A percentile compares a stretch with the other conserved stretches of the same genome.
These are phyloP conservation scores for Larix kaempferi DNA, from an alignment of 75 land plant genomes.

Conservation along the genomic window DNA sequence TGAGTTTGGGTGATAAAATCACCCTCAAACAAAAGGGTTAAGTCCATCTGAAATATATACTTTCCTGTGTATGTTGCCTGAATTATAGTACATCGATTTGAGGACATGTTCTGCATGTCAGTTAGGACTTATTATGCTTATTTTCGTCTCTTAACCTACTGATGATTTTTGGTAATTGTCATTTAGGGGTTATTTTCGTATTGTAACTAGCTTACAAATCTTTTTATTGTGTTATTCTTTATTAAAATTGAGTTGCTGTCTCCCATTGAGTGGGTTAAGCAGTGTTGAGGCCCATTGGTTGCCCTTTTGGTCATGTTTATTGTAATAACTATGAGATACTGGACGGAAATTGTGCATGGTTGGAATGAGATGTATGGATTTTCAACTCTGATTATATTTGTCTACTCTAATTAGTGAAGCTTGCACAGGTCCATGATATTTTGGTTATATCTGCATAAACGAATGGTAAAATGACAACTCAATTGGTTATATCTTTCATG, in stretches of 20 bases:
- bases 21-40: slow-evolving; percentile 88
- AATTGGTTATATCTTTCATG: no score
- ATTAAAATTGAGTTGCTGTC: background rate
- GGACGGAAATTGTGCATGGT: slow-evolving; percentile 1
- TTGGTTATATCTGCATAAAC: background rate
- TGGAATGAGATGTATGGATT: slow-evolving; percentile 1
- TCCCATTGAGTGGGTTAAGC: background rate
- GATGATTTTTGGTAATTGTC: background rate
- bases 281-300: background rate
- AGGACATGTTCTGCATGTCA: background rate
- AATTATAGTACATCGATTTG: background rate
- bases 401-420: background rate
- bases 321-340: background rate
- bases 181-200: background rate
- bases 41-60: background rate
- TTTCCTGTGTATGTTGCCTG: background rate
- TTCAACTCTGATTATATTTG: slow-evolving; percentile 1
- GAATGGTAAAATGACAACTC: background rate
- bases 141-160: background rate
- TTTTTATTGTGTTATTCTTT: no score
- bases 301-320: background rate
- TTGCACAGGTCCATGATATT: background rate
- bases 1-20: slow-evolving; percentile 93
- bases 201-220: no score
- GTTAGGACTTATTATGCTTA: background rate